A percentile compares a stretch with the other conserved stretches of the same genome.
These are phyloP conservation scores for Remersonia thermophila DNA, from an alignment of 2,329 filamentous ascomycete genomes.

Conservation along the genomic window DNA sequence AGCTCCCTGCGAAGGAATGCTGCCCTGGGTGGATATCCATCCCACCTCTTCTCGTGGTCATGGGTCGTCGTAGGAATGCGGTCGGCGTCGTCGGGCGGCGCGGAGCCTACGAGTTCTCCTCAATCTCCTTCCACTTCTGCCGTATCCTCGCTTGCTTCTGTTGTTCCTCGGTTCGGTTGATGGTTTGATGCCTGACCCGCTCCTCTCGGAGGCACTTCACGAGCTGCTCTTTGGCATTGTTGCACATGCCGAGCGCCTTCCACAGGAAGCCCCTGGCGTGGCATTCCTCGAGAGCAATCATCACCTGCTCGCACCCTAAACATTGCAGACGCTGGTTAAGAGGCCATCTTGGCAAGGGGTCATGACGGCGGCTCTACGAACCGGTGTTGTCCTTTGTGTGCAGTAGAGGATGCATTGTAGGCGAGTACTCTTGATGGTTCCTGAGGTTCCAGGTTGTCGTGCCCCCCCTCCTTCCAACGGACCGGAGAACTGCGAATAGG, in stretches of 20 bases:
- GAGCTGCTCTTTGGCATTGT: conserved; percentile 69
- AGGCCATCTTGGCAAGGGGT: no score
- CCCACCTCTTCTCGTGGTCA: no score
- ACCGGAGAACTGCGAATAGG: no score
- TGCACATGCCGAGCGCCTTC: conserved; percentile 87
- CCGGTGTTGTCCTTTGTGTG: conserved; percentile 86
- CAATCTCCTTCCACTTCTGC: conserved; percentile 67
- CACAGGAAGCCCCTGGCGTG: conserved; percentile 85
- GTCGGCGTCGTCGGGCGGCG: no score
- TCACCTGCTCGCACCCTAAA: conserved; percentile 88
- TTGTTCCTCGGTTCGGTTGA: conserved; percentile 60
- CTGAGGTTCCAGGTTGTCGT: background rate
- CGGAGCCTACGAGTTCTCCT: conserved; percentile 47
- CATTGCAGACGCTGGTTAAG: no score
- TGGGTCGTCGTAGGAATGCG: no score
- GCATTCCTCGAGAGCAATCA: conserved; percentile 88
- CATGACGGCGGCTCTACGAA: no score
- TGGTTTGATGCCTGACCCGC: conserved; percentile 62
- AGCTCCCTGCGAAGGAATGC: background rate
- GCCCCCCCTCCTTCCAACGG: background rate
- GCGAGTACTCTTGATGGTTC: no score
- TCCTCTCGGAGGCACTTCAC: conserved; percentile 75
- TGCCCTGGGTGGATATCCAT: no score
- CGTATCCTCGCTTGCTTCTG: conserved; percentile 62
- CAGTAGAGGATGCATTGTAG: conserved; percentile 87